Evolutionary conservation across 2,329 filamentous ascomycete species (phyloP).

Genomic region (Colletotrichum eleusines): DNA sequence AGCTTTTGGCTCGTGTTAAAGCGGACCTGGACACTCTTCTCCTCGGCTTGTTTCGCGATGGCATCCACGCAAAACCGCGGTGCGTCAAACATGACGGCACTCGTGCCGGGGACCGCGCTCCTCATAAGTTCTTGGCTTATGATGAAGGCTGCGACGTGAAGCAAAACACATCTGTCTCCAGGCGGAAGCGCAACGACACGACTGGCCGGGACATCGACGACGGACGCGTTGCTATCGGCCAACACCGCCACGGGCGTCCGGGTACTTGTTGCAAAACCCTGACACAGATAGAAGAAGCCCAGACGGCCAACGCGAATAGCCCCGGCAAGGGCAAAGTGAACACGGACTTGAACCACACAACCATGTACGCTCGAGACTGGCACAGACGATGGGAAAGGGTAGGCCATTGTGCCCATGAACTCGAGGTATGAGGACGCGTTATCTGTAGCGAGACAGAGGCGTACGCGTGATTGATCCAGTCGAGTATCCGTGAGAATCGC

Average conservation of each 20-base stretch:
- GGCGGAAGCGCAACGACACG: not conserved
- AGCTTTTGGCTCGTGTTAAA: not conserved
- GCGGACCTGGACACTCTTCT: not conserved
- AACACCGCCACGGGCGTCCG: not conserved
- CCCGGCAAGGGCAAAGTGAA: not conserved
- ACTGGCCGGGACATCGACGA: not conserved
- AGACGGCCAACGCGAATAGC: constrained; percentile 15
- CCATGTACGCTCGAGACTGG: not conserved
- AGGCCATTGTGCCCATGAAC: not conserved
- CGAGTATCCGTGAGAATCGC: not conserved
- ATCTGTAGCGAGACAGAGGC: not conserved
- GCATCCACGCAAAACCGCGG: constrained; percentile 6
- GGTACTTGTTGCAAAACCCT: constrained; percentile 4
- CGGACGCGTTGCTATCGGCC: constrained; percentile 22
- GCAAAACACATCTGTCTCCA: not conserved
- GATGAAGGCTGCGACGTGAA: not conserved
- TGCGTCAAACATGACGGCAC: constrained; percentile 10
- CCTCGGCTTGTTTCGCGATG: not conserved
- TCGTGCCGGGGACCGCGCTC: not conserved
- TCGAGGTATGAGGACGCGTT: not conserved
- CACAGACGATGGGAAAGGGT: not conserved
- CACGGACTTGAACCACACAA: not conserved
- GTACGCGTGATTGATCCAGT: not conserved
- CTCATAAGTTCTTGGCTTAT: not conserved
- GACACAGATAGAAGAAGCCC: constrained; percentile 4